A percentile compares a stretch with the other conserved stretches of the same genome.
Evolutionary conservation across 2,329 filamentous ascomycete species (phyloP).

Genomic region (Harringtonia lauricola): DNA sequence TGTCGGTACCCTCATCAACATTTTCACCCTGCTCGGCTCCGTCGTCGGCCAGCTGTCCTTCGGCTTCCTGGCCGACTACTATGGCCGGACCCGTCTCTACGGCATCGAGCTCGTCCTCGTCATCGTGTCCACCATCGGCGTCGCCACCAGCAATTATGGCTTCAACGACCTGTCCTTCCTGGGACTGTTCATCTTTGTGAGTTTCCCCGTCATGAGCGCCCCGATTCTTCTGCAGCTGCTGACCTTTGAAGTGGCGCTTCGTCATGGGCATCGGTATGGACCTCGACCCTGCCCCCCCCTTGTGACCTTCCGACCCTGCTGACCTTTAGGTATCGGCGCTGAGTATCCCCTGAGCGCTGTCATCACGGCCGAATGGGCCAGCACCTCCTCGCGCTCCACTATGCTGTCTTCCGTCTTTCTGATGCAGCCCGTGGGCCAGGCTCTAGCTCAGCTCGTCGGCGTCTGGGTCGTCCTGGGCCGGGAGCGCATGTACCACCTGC

Average conservation of each 20-base stretch:
- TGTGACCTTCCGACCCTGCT: neutral
- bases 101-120: constrained; percentile 46
- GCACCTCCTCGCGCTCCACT: constrained; percentile 50
- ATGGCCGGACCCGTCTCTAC: constrained; percentile 43
- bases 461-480: constrained; percentile 39
- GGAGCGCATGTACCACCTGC: constrained; percentile 27
- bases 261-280: constrained; percentile 38
- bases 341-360: constrained; percentile 58
- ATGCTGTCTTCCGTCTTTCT: constrained; percentile 60
- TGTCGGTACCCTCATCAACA: constrained; percentile 36
- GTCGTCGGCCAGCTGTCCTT: constrained; percentile 40
- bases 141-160: constrained; percentile 39
- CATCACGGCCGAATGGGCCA: constrained; percentile 56
- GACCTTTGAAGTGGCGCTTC: constrained; percentile 31
- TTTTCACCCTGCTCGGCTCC: constrained; percentile 41
- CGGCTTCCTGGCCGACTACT: constrained; percentile 41
- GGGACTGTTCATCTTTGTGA: constrained; percentile 36
- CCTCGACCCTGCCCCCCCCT: too few species aligned
- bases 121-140: constrained; percentile 45
- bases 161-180: constrained; percentile 38
- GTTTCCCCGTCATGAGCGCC: constrained; percentile 4
- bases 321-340: constrained; percentile 45
- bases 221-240: neutral
- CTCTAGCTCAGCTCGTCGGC: constrained; percentile 51
- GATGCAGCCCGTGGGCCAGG: constrained; percentile 58